Evolutionary conservation across 352 stramenopile species (phyloP), one percentile per base, ranked within the genome.

Genomic region (Aphanomyces astaci): DNA sequence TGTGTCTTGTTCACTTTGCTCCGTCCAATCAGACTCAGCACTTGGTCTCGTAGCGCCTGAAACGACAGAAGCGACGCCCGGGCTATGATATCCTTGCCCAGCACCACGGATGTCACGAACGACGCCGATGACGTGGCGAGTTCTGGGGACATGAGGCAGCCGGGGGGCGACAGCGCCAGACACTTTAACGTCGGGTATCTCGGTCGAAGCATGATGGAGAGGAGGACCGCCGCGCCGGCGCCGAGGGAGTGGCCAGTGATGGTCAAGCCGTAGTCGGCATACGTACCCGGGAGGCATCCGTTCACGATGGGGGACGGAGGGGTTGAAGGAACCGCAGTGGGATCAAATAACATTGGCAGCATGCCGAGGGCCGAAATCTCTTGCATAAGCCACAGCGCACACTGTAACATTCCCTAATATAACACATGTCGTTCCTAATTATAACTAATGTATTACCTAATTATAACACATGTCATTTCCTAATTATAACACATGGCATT

Each of bases 321-420:
- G n/a, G n/a, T n/a, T n/a, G n/a, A n/a, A n/a, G 62, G 45, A n/a
- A 11, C 3, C 30, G 62, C 24, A 4, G 28, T 24, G 28, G 82
- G 71, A 33, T 95, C 76, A 51, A 93, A 88, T 11, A 95, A 79
- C 86, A 95, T 95, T n/a, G 90, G 77, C n/a, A 95, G 65, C 17
- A 94, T 74, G 4, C 79, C 77, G 1, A 93, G 73, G 19, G 81
- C 81, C 59, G 82, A 79, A 32, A 95, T 71, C 54, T 95, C 84
- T 31, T 65, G 25, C 64, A 71, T 66, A 27, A 89, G 66, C 73
- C 88, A 90, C 3, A 92, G 67, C 5, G 85, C 87, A 59, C 79
- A 89, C 36, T 89, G 84, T 7, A 93, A 70, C 36, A 94, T 93
- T 10, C 85, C 87, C 57, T 66, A 56, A n/a, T n/a, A n/a, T n/a